Conservation (phyloP, 108 stramenopile species). For the Cafeteria roenbergensis region DNA sequence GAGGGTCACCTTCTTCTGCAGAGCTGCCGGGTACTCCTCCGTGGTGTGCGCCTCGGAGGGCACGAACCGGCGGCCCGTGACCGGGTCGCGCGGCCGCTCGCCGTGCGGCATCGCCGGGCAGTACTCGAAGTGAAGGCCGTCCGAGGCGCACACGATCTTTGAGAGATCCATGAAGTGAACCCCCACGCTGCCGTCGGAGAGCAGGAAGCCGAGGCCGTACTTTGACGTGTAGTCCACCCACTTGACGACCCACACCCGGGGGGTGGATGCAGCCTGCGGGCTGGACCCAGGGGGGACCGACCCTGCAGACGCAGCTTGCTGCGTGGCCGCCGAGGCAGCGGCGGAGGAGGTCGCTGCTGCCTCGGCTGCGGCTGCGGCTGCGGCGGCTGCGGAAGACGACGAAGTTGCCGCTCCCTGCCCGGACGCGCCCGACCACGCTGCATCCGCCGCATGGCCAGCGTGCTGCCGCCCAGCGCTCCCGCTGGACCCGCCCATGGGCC, state of each 20-base stretch:
- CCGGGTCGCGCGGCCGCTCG: slow-evolving; percentile 24
- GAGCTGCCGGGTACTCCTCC: slow-evolving; percentile 54
- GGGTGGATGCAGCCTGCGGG: slow-evolving; percentile 32
- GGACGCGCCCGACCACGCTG: too few relatives aligned
- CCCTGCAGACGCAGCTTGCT: too few relatives aligned
- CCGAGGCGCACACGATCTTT: slow-evolving; percentile 59
- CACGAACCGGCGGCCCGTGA: too few relatives aligned
- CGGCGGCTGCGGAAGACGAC: too few relatives aligned
- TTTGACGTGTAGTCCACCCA: slow-evolving; percentile 97
- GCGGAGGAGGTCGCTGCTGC: slow-evolving; percentile 2
- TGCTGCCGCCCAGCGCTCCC: too few relatives aligned
- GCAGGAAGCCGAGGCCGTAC: slow-evolving; percentile 85
- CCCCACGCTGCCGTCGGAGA: slow-evolving; percentile 83
- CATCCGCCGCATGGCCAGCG: too few relatives aligned
- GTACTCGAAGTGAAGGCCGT: slow-evolving; percentile 67
- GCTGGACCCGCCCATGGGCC: too few relatives aligned
- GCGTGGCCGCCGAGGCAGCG: too few relatives aligned
- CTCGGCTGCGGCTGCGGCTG: too few relatives aligned
- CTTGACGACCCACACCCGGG: slow-evolving; percentile 68
- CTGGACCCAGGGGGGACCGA: too few relatives aligned
- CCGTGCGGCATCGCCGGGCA: slow-evolving; percentile 35
- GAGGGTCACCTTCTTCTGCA: slow-evolving; percentile 89
- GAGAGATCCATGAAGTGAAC: slow-evolving; percentile 94
- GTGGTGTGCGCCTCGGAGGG: slow-evolving; percentile 48
- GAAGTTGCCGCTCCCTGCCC: too few relatives aligned